A percentile compares a stretch with the other conserved stretches of the same genome.
These are phyloP conservation scores for Phanerodontia chrysosporium DNA, from an alignment of 768 basidiomycete genomes.

Conservation along the genomic window DNA sequence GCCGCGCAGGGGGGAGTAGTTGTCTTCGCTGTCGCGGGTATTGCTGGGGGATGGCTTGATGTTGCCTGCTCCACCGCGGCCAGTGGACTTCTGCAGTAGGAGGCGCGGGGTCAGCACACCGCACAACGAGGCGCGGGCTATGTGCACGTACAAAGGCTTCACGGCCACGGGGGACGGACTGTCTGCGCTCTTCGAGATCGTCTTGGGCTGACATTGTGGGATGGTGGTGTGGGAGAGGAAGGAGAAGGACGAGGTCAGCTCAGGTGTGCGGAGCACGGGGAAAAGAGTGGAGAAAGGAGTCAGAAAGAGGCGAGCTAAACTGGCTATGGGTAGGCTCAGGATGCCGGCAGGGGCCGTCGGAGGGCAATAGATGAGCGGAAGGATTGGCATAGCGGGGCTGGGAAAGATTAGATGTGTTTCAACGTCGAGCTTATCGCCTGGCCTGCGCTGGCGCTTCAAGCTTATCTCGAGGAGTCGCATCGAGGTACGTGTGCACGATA, in stretches of 20 bases:
- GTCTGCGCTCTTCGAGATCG: constrained; percentile 18
- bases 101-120: not conserved
- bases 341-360: not conserved
- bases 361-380: not conserved
- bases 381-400: not conserved
- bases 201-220: constrained; percentile 19
- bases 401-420: not conserved
- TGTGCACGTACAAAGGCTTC: constrained; percentile 47
- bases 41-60: constrained; percentile 43
- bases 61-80: constrained; percentile 69
- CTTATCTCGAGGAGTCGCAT: constrained; percentile 2
- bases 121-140: not conserved
- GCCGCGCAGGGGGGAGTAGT: constrained; percentile 55
- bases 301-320: not conserved
- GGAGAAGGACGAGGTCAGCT: not conserved
- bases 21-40: constrained; percentile 48
- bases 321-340: not conserved
- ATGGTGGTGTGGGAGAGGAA: not conserved
- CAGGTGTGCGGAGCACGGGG: not conserved
- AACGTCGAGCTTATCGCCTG: not conserved
- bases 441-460: not conserved
- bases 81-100: constrained; percentile 28
- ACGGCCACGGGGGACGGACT: constrained; percentile 56
- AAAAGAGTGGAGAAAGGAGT: constrained; percentile 8
- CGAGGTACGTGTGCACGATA: not conserved